phyloP scores from a whole-genome alignment of 2,329 filamentous ascomycete genomes.

The Pleoardoris graminearum region DNA sequence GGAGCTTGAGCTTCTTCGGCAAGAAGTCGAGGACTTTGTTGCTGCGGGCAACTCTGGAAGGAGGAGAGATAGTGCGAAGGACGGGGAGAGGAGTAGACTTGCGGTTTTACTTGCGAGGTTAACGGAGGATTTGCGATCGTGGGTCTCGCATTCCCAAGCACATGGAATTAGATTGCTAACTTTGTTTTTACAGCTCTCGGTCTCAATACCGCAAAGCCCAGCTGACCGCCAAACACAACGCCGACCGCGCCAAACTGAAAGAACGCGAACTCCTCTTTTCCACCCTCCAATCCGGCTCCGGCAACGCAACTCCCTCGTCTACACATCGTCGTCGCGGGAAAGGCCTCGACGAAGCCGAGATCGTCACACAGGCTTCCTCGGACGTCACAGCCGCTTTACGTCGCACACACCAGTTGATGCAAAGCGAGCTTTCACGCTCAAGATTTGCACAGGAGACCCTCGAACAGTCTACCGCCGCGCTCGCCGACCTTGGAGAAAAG shows the following conservation, averaged over 20 bases:
- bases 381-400: slow-evolving; percentile 85
- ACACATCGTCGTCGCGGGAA: slow-evolving; percentile 43
- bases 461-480: slow-evolving; percentile 77
- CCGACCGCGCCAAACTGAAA: slow-evolving; percentile 71
- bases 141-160: slow-evolving; percentile 33
- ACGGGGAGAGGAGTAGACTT: slow-evolving; percentile 67
- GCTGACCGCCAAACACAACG: slow-evolving; percentile 73
- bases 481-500: slow-evolving; percentile 77
- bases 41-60: slow-evolving; percentile 41
- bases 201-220: slow-evolving; percentile 80
- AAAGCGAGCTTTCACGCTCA: slow-evolving; percentile 79
- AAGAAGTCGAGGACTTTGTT: slow-evolving; percentile 74
- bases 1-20: slow-evolving; percentile 76
- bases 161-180: slow-evolving; percentile 5
- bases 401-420: slow-evolving; percentile 84
- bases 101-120: slow-evolving; percentile 68
- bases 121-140: slow-evolving; percentile 72
- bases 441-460: slow-evolving; percentile 90
- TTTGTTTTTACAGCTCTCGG: slow-evolving; percentile 53
- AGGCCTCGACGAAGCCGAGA: slow-evolving; percentile 68
- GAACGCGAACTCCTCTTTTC: slow-evolving; percentile 78
- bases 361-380: slow-evolving; percentile 72
- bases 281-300: slow-evolving; percentile 57
- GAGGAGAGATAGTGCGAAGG: slow-evolving; percentile 57
- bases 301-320: slow-evolving; percentile 37